Base-by-base conservation (phyloP, 176 grass and related monocot genomes). In the sorghum (Sorghum bicolor) region DNA sequence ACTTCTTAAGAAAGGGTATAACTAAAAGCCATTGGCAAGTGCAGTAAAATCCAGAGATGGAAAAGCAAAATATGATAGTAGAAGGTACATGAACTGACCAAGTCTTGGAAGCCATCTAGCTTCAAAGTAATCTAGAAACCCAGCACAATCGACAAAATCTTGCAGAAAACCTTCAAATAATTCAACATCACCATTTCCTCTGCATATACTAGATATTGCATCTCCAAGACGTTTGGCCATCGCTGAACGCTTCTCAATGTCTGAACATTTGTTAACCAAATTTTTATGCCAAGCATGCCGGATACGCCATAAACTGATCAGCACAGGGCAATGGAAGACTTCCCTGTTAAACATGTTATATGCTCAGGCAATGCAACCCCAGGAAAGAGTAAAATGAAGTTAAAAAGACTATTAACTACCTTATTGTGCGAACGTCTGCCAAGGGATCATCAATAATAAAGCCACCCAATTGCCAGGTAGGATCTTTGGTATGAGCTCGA, bases 371-470 rank as follows among this genome's bases (percentile, higher is more conserved):
- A 75, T 76, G 75, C 19, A 70, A 30, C 7, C 13, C 50, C 17
- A 82, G 47, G 62, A 81, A 78, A 82, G 13, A 81, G 37, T 64
- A 64, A 5, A 81, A 7, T 14, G 61, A 80, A 75, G 26, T 29
- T 15, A 31, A 11, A 64, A 30, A 62, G 44, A 80, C 50, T 17
- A 64, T 47, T 11, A 65, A 7, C 82, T 76, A 99, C 93, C 91
- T 96, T 89, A 99, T 96, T 40, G 83, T 87, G 74, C 84, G 86
- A 45, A 90, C 31, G 79, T 99, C 91, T 36, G 89, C 62, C 67
- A 87, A 93, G 61, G 96, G 93, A 70, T 99, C 87, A 90, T 99
- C 93, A 84, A 92, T 89, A 79, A 99, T 89, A 82, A 96, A 99
- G 70, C 96, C 96, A 79, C 91, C 91, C 73, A 99, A 92, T 67